Conservation (phyloP, 148 eudicot species). For the Oxyria digyna region DNA sequence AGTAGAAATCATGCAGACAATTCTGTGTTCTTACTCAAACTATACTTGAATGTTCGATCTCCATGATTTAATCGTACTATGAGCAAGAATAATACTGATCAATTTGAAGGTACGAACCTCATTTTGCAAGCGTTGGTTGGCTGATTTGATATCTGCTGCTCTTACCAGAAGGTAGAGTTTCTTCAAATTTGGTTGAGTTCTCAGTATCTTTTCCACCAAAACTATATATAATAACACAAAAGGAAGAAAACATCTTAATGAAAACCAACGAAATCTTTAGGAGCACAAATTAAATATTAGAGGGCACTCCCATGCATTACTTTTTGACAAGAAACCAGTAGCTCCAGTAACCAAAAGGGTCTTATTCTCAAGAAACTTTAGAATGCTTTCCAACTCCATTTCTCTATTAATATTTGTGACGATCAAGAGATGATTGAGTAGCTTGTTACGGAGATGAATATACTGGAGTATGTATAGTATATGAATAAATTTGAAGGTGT, state of each 20-base stretch:
- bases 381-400: constrained; percentile 35
- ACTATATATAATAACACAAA: constrained; percentile 29
- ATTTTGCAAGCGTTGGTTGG: constrained; percentile 46
- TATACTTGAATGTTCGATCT: no score
- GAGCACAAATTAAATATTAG: background rate
- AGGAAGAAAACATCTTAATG: background rate
- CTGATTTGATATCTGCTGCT: constrained; percentile 43
- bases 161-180: constrained; percentile 63
- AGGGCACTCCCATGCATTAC: constrained; percentile 15
- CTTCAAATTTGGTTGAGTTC: constrained; percentile 74
- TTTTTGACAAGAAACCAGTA: constrained; percentile 60
- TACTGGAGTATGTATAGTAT: no score
- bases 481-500: no score
- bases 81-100: no score
- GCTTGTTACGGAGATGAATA: no score
- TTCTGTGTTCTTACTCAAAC: no score
- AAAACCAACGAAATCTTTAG: background rate
- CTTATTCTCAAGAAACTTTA: constrained; percentile 35
- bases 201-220: constrained; percentile 57
- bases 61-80: no score
- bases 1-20: no score
- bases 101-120: no score
- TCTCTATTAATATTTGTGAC: no score
- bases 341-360: constrained; percentile 52
- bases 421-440: no score